Evolutionary conservation across 139 green algal species (phyloP).

Genomic region (Nannochloris sp.): DNA sequence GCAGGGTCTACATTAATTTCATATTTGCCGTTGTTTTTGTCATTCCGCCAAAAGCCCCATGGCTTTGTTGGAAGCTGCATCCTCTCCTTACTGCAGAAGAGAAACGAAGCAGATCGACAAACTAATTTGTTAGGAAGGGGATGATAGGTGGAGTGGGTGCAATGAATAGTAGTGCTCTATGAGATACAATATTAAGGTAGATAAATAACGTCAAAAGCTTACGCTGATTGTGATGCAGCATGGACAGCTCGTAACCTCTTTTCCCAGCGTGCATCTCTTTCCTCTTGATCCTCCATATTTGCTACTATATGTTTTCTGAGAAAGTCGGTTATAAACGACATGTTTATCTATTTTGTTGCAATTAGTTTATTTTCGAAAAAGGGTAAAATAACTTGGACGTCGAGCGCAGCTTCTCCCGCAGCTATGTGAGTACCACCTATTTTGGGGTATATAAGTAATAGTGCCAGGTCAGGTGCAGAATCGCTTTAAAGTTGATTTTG

Average conservation of each 20-base stretch:
- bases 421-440: too few species aligned
- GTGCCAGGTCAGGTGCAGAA: too few species aligned
- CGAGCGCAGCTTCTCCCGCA: background rate
- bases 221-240: conserved; percentile 1
- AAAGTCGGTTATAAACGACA: conserved; percentile 14
- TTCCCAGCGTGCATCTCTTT: conserved; percentile 25
- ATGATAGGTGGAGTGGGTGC: background rate
- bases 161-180: background rate
- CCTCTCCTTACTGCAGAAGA: conserved; percentile 16
- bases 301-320: conserved; percentile 9
- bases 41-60: conserved; percentile 31
- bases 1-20: conserved; percentile 6
- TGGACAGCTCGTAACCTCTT: background rate
- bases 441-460: too few species aligned
- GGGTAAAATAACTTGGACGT: background rate
- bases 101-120: too few species aligned
- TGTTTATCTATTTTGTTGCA: conserved; percentile 7
- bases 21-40: conserved; percentile 19
- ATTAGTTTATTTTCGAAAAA: background rate
- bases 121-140: too few species aligned
- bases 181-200: background rate
- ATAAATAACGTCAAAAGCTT: background rate
- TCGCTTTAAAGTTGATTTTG: too few species aligned
- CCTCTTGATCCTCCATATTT: conserved; percentile 17
- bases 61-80: conserved; percentile 22